Base-by-base conservation (phyloP, 2,329 filamentous ascomycete genomes). In the Trichoderma brevicompactum region DNA sequence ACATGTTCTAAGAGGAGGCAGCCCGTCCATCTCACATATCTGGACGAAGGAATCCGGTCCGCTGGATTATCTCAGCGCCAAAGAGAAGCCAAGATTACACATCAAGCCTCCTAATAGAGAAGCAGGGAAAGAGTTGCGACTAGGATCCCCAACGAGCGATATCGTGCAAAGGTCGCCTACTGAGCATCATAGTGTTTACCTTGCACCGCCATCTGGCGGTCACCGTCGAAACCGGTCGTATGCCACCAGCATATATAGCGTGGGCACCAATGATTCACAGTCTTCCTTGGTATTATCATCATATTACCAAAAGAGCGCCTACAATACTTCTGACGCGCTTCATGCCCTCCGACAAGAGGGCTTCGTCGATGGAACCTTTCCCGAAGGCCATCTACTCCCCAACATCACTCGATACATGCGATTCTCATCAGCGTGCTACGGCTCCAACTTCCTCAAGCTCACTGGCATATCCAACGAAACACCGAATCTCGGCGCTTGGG, bases 351-450 rank as follows among this genome's bases (percentile, higher is more conserved):
- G 83, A 1, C 77, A 77, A 36, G 84, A 83, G 1, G 87, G 87
- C 0, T 80, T 78, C 53, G 79, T 88, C 1, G 81, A 84, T 40
- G 85, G 85, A 1, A 81, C 86, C 55, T 89, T 89, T 58, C 88
- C 88, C 0, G 75, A 79, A 5, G 82, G 81, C 38, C 87, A 88
- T 69, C 78, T 90, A 7, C 77, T 89, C 9, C 80, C 82, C 38
- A 90, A 89, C 70, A 85, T 89, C 28, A 84, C 83, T 2, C 80
- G 87, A 41, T 90, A 89, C 67, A 88, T 89, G 78, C 82, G 85
- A 3, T 90, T 88, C 70, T 87, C 87, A 1, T 89, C 87, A 1
- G 87, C 88, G 0, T 86, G 86, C 0, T 90, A 90, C 65, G 87
- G 88, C 0, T 86, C 85, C 0, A 82, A 82, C 52, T 89, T 90